Percentiles rank a stretch among this genome's conserved stretches.
Conservation (phyloP, 208 protist species). For the Phytomonas francai region DNA sequence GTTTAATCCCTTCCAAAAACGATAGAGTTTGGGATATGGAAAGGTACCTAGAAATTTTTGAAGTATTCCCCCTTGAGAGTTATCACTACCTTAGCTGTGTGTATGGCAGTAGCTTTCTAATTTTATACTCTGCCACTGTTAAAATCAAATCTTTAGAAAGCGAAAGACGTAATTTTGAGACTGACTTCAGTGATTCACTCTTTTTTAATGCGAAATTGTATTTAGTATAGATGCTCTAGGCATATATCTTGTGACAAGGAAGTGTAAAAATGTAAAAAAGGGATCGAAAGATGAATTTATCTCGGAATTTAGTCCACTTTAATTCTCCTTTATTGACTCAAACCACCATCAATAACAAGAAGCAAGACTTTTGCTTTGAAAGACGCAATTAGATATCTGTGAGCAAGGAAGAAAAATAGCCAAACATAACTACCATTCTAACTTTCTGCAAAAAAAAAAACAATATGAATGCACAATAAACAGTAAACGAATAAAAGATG, state of each 20-base stretch:
- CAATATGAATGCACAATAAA: constrained; percentile 3
- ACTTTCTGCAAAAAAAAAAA: neutral
- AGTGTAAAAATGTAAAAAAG: neutral
- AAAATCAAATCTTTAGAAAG: neutral
- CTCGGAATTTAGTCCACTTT: neutral
- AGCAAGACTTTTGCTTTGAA: neutral
- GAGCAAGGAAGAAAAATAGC: neutral
- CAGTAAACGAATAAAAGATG: neutral
- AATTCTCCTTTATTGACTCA: neutral
- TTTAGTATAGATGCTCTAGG: neutral
- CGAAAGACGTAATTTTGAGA: neutral
- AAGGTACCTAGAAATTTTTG: neutral
- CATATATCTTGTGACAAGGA: neutral
- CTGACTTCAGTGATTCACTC: neutral
- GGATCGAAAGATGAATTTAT: neutral
- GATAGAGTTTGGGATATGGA: neutral
- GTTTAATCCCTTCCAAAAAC: neutral
- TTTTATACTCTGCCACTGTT: constrained; percentile 12
- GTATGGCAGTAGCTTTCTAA: constrained; percentile 2
- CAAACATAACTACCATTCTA: neutral
- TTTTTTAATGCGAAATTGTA: neutral
- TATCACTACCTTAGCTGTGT: neutral
- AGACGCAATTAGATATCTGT: constrained; percentile 3
- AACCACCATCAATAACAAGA: neutral
- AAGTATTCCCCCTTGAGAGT: neutral